These are phyloP conservation scores for Brassica carinata DNA, from an alignment of 345 rosid species.

Conservation along the genomic window DNA sequence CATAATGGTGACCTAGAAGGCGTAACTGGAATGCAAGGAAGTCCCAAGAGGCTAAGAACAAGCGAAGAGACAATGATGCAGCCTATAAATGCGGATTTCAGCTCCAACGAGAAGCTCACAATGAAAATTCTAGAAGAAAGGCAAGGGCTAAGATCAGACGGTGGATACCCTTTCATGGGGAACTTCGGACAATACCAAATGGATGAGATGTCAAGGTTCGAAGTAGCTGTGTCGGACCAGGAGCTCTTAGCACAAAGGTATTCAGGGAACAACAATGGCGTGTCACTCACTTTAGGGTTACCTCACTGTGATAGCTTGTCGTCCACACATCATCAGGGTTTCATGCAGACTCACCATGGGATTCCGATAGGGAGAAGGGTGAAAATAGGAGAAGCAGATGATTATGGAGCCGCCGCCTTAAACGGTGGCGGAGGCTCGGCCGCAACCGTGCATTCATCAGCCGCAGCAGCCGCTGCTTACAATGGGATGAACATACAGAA, in stretches of 20 bases:
- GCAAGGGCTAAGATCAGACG: conserved; percentile 53
- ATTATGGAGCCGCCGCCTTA: conserved; percentile 53
- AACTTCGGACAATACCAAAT: conserved; percentile 93
- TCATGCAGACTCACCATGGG: conserved; percentile 73
- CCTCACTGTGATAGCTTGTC: conserved; percentile 90
- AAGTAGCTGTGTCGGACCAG: conserved; percentile 52
- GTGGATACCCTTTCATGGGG: conserved; percentile 79
- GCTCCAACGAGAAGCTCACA: conserved; percentile 47
- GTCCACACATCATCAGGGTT: conserved; percentile 68
- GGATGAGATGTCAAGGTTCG: conserved; percentile 76
- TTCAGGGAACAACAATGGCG: conserved; percentile 65
- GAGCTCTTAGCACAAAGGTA: conserved; percentile 75
- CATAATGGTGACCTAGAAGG: conserved; percentile 77
- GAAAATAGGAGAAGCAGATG: conserved; percentile 62
- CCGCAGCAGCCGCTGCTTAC: conserved; percentile 47
- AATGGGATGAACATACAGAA: conserved; percentile 79
- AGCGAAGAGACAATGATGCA: conserved; percentile 57
- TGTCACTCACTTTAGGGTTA: conserved; percentile 88
- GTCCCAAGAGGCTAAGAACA: conserved; percentile 76
- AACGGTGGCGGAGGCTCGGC: conserved; percentile 59
- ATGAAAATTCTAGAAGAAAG: conserved; percentile 66
- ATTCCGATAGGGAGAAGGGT: conserved; percentile 79
- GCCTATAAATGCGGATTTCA: conserved; percentile 43
- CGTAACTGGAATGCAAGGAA: conserved; percentile 57
- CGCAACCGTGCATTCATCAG: conserved; percentile 44